phyloP scores from a whole-genome alignment of 768 basidiomycete genomes.

The Chalciporus chontae region DNA sequence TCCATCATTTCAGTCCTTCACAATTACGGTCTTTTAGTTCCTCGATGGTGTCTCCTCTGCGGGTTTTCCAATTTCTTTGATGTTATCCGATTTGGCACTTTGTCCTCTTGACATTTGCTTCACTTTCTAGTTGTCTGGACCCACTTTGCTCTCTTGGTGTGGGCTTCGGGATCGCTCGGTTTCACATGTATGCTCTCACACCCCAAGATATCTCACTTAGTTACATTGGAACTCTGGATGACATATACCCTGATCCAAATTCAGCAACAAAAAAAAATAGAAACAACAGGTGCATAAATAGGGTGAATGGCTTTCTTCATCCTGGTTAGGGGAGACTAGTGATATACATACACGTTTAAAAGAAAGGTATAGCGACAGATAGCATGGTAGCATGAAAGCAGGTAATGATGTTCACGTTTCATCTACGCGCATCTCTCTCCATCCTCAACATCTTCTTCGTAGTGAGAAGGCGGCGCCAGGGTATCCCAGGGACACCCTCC shows the following conservation, averaged over 20 bases:
- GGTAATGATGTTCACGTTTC: not conserved
- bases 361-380: not conserved
- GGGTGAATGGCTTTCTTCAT: no score
- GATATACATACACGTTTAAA: not conserved
- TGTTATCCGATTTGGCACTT: conserved; percentile 20
- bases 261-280: not conserved
- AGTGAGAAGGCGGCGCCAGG: conserved; percentile 22
- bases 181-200: conserved; percentile 7
- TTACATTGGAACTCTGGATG: conserved; percentile 11
- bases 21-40: conserved; percentile 33
- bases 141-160: not conserved
- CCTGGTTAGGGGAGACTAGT: no score
- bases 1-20: conserved; percentile 23
- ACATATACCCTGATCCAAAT: conserved; percentile 16
- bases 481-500: conserved; percentile 15
- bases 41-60: conserved; percentile 20
- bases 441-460: conserved; percentile 8
- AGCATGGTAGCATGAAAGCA: not conserved
- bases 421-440: not conserved
- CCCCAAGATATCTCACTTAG: conserved; percentile 8
- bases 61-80: conserved; percentile 13
- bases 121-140: not conserved
- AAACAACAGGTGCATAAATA: no score
- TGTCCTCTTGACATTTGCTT: conserved; percentile 11
- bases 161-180: conserved; percentile 7